phyloP scores from a whole-genome alignment of 2,329 filamentous ascomycete species.

The Colletotrichum theobromicola region DNA sequence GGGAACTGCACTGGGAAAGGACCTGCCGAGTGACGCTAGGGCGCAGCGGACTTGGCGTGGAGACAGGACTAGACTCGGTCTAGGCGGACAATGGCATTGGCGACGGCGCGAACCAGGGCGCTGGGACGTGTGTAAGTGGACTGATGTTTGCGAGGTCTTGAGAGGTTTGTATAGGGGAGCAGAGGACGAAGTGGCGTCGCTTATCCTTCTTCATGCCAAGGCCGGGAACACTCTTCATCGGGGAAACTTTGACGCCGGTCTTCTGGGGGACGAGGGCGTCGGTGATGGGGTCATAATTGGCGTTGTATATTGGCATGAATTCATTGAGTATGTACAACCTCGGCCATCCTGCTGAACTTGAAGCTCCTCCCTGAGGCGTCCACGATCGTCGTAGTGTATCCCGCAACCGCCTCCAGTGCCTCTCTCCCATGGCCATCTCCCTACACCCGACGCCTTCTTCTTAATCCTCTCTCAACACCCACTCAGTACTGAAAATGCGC shows the following conservation, averaged over 20 bases:
- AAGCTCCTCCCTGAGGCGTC: background rate
- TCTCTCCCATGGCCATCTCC: too few species aligned
- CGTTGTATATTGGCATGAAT: background rate
- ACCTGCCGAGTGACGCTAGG: background rate
- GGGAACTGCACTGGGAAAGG: background rate
- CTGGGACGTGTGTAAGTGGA: background rate
- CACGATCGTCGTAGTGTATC: background rate
- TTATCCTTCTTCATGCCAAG: background rate
- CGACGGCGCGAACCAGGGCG: background rate
- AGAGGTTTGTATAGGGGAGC: background rate
- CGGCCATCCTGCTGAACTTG: background rate
- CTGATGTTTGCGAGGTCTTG: background rate
- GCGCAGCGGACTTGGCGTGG: background rate
- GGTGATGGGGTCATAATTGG: background rate
- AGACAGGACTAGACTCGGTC: background rate
- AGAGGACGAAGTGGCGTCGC: background rate
- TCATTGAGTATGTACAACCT: background rate
- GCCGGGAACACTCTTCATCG: background rate
- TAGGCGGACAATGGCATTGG: background rate
- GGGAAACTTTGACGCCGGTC: background rate
- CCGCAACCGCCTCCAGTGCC: background rate
- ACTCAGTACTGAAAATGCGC: background rate
- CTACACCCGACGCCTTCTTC: too few species aligned
- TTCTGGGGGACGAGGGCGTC: background rate
- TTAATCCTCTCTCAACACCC: background rate